phyloP scores from a whole-genome alignment of 2,329 filamentous ascomycete species.

The Penicillium hordei region DNA sequence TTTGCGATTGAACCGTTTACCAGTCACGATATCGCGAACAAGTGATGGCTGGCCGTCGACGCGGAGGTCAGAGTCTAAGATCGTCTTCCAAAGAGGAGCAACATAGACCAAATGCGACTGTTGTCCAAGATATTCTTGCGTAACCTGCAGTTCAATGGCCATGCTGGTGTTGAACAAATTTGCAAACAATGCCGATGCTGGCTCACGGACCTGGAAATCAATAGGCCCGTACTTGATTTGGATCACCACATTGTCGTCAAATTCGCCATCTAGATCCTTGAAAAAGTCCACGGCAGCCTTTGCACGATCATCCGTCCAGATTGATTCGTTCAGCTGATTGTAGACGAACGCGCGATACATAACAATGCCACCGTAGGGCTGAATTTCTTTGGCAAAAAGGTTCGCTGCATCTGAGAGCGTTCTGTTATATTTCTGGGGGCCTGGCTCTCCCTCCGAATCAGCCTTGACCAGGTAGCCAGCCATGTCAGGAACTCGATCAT shows the following conservation, averaged over 20 bases:
- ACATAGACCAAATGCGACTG: slow-evolving; percentile 69
- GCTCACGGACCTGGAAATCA: slow-evolving; percentile 71
- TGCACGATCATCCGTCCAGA: slow-evolving; percentile 68
- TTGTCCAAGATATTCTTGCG: slow-evolving; percentile 70
- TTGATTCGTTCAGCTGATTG: slow-evolving; percentile 56
- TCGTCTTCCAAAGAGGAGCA: slow-evolving; percentile 66
- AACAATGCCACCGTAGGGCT: slow-evolving; percentile 61
- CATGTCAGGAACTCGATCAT: slow-evolving; percentile 63
- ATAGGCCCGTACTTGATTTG: slow-evolving; percentile 75
- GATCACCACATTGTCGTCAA: slow-evolving; percentile 68
- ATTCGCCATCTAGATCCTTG: slow-evolving; percentile 61
- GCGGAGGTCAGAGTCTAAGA: slow-evolving; percentile 66
- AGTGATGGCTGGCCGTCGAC: slow-evolving; percentile 57
- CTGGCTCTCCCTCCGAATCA: slow-evolving; percentile 70
- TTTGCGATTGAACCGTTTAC: slow-evolving; percentile 57
- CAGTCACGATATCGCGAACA: slow-evolving; percentile 61
- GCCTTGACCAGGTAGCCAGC: slow-evolving; percentile 70
- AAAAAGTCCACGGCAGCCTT: slow-evolving; percentile 70
- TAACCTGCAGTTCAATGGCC: slow-evolving; percentile 66
- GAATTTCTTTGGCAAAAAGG: slow-evolving; percentile 61
- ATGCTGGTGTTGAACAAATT: slow-evolving; percentile 49
- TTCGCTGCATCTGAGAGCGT: slow-evolving; percentile 68
- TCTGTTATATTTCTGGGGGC: slow-evolving; percentile 67
- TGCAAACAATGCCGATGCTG: slow-evolving; percentile 64
- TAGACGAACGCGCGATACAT: slow-evolving; percentile 75